These are phyloP conservation scores for Atkinsonella hypoxylon DNA, from an alignment of 2,329 filamentous ascomycete genomes.

Conservation along the genomic window DNA sequence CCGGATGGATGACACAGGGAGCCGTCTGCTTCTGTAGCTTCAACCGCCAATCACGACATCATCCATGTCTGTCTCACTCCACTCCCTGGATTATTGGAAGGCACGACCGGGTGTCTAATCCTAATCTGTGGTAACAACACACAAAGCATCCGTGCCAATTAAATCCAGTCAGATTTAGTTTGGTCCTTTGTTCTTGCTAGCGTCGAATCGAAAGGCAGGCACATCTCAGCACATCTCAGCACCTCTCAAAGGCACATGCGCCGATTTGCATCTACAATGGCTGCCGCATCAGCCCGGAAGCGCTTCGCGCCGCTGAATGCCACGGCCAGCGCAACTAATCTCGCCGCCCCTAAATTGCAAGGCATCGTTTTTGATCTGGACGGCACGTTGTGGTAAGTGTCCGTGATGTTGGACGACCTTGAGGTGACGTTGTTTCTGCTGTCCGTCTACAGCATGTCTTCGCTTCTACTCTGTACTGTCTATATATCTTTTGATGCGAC, in stretches of 20 bases:
- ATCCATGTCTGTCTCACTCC: neutral
- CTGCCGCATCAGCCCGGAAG: conserved; percentile 24
- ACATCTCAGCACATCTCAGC: no score
- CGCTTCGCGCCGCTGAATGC: conserved; percentile 45
- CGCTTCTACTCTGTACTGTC: no score
- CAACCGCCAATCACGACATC: neutral
- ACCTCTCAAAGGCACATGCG: conserved; percentile 9
- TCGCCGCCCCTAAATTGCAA: conserved; percentile 33
- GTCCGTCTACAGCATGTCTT: no score
- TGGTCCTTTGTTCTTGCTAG: no score
- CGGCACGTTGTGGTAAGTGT: conserved; percentile 68
- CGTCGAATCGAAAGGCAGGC: no score
- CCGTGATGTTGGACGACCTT: neutral
- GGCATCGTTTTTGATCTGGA: conserved; percentile 85
- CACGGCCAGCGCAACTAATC: conserved; percentile 14
- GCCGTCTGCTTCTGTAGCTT: neutral
- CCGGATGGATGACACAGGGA: neutral
- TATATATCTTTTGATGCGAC: no score
- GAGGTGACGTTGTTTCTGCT: neutral
- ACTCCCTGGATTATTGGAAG: neutral
- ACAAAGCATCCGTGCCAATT: no score
- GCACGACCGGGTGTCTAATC: neutral
- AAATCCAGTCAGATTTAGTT: no score
- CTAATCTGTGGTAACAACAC: no score
- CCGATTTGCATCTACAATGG: conserved; percentile 30